A percentile compares a stretch with the other conserved stretches of the same genome.
These are phyloP conservation scores for Myriosclerotinia scirpicola DNA, from an alignment of 2,329 filamentous ascomycete species.

Conservation along the genomic window DNA sequence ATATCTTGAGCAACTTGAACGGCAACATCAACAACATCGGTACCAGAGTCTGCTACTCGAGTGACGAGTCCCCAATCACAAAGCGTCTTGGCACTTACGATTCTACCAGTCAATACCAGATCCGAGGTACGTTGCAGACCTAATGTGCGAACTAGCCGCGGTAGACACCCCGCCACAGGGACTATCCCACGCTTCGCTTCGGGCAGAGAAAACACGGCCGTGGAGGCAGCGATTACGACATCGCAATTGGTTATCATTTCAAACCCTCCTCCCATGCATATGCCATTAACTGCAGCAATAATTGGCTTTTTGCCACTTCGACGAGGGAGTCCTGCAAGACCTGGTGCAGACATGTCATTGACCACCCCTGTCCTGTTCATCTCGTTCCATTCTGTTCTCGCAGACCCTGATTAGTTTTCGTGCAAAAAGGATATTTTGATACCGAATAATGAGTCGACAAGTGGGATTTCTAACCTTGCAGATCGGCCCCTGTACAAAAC, in stretches of 20 bases:
- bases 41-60: constrained; percentile 51
- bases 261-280: constrained; percentile 71
- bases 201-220: constrained; percentile 64
- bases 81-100: constrained; percentile 58
- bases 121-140: constrained; percentile 67
- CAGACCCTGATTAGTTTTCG: constrained; percentile 20
- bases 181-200: constrained; percentile 70
- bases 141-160: constrained; percentile 62
- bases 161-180: constrained; percentile 67
- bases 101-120: constrained; percentile 63
- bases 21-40: constrained; percentile 54
- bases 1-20: constrained; percentile 43
- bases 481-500: constrained; percentile 66
- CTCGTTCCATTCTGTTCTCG: constrained; percentile 52
- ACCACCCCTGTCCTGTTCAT: constrained; percentile 29
- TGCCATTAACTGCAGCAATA: constrained; percentile 71
- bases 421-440: constrained; percentile 38
- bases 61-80: constrained; percentile 66
- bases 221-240: constrained; percentile 60
- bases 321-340: constrained; percentile 51
- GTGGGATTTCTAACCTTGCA: constrained; percentile 50
- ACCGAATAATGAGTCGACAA: constrained; percentile 45
- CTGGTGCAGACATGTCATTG: constrained; percentile 35
- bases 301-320: constrained; percentile 68
- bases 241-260: constrained; percentile 73